Evolutionary conservation across 139 green algal genomes (phyloP), one percentile per base, ranked within the genome.

Genomic region (Chlorella vulgaris): DNA sequence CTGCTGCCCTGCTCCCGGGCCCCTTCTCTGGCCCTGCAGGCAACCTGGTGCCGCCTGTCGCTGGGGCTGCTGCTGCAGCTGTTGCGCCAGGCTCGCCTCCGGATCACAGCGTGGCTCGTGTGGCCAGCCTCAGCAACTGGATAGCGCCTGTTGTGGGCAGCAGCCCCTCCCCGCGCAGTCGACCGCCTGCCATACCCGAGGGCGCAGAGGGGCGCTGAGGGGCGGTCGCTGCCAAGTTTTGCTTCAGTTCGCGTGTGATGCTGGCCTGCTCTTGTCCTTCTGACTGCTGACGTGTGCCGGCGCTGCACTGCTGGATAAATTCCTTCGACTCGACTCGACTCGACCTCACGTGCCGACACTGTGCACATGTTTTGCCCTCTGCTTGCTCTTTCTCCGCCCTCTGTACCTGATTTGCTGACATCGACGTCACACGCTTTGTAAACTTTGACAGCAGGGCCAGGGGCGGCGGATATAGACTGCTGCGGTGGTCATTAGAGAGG

Each of bases 71-170:
- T 13, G 6, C n/a, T 7, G 69, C n/a, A 29, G 6, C 69, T 2
- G 53, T 60, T 6, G 73, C 73, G 2, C 73, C 53, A 0, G 26
- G 53, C 35, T 69, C 53, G 0, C 53, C 73, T 19, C 29, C 50
- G 36, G 73, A 71, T 26, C 29, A 28, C 39, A 74, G 38, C 29
- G 77, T 83, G 47, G 66, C 66, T 3, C 77, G 77, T 2, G 77
- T 74, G 15, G 65, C 47, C 82, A 80, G 55, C 40, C 82, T 83
- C 2, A 42, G 29, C 65, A 86, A 71, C 51, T 86, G 75, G 60
- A 73, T 81, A 15, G 36, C 51, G 1, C 38, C 73, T 28, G 28
- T 51, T 24, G 24, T 6, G 21, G 51, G 50, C 33, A 36, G 36
- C 51, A 79, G 73, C 73, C 73, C 73, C 73, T 79, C 73, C 33